Conservation (phyloP, 345 rosid species). For the Populus nigra region DNA sequence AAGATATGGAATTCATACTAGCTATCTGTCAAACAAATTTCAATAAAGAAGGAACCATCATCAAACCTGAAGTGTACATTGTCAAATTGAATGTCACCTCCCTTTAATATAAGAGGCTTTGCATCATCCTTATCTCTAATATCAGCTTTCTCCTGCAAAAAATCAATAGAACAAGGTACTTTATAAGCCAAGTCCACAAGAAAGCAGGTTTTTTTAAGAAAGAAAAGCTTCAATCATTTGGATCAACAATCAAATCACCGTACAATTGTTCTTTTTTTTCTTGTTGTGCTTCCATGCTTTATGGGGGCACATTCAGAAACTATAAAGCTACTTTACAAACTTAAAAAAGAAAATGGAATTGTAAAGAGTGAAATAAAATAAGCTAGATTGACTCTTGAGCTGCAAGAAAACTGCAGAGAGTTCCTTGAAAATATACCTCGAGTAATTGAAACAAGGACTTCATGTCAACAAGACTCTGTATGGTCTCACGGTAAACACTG, state of each 20-base stretch:
- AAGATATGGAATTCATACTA: background rate
- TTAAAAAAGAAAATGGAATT: background rate
- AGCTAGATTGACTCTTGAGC: background rate
- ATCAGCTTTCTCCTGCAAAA: slow-evolving; percentile 77
- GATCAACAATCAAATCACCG: background rate
- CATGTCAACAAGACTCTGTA: slow-evolving; percentile 98
- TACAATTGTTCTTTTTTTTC: background rate
- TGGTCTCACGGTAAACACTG: slow-evolving; percentile 97
- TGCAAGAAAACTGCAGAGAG: background rate
- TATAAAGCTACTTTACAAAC: background rate
- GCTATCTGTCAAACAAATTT: background rate
- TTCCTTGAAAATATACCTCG: slow-evolving; percentile 58
- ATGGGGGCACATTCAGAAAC: background rate
- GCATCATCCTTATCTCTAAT: slow-evolving; percentile 65
- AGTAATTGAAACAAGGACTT: slow-evolving; percentile 92
- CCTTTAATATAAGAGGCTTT: slow-evolving; percentile 63
- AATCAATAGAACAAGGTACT: slow-evolving; percentile 19
- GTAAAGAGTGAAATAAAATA: background rate
- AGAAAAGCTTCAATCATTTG: background rate
- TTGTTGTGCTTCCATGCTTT: background rate
- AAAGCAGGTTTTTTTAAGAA: background rate
- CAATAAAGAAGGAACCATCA: slow-evolving; percentile 9
- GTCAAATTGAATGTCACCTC: slow-evolving; percentile 81
- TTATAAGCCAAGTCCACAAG: background rate
- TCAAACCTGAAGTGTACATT: slow-evolving; percentile 83